Base-by-base conservation (phyloP, 2,329 filamentous ascomycete genomes). In the Botryotinia narcissicola region DNA sequence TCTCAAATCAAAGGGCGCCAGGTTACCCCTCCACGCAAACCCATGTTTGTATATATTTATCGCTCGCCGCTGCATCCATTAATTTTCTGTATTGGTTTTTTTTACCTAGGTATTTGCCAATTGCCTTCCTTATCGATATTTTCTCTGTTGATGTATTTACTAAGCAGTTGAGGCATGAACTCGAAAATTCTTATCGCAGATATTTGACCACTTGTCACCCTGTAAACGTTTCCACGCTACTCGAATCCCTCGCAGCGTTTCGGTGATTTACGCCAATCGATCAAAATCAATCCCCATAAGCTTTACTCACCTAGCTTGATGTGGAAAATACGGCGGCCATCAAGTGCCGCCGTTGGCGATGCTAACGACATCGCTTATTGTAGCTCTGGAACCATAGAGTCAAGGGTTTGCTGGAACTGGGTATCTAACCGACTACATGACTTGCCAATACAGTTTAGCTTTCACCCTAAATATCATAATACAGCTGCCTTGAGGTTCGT, bases 11-110 rank as follows among this genome's bases (percentile, higher is more conserved):
- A 60, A 68, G 32, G 8, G 32, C 62, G 71, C 71, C 71, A 72
- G 62, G 71, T 72, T 72, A 68, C 62, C 71, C 71, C 71, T 72
- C 71, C 40, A 72, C 63, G 37, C 62, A 57, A n/a, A 44, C 37
- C 62, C 71, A 46, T 72, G 46, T 4, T 12, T 68, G 37, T 59
- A 46, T 48, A 72, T 44, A 72, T 68, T 59, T 59, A 46, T 59
- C 51, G 22, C 51, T 51, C 62, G 71, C 71, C 54, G 62, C 62
- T 59, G 40, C 70, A 66, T 60, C 46, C 71, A 42, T 66, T 12
- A 51, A 35, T 40, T 25, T 70, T 60, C 59, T 62, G 37, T n/a
- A 22, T 35, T 18, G 22, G 7, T 22, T 61, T 69, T 69, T 48
- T 70, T 40, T 70, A 22, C 35, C 54, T 44, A 44, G 67, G 48